Conservation (phyloP, 257 asterid genomes). For the Solanum tarapatanum region DNA sequence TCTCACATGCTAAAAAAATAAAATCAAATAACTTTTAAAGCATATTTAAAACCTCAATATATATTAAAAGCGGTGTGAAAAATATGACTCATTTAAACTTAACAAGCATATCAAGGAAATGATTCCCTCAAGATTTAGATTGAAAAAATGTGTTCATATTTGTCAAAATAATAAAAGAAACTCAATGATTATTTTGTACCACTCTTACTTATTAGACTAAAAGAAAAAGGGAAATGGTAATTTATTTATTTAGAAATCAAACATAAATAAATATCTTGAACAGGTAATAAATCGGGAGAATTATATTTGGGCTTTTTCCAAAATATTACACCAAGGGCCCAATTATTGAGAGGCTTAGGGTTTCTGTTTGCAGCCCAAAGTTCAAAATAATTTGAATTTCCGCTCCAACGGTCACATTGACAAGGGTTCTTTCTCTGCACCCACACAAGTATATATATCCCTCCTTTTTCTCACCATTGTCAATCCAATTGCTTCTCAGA, state of each 20-base stretch:
- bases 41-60: not conserved
- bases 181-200: not conserved
- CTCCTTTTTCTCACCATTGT: slow-evolving; percentile 1
- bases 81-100: not conserved
- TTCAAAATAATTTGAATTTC: slow-evolving; percentile 31
- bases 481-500: not conserved
- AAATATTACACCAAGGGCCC: not conserved
- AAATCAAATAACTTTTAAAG: not conserved
- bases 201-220: not conserved
- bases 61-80: not conserved
- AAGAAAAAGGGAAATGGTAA: not conserved
- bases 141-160: not conserved
- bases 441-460: not conserved
- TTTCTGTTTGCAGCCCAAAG: not conserved
- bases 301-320: not conserved
- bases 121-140: not conserved
- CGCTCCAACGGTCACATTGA: slow-evolving; percentile 43
- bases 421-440: not conserved
- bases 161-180: not conserved
- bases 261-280: not conserved
- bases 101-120: not conserved
- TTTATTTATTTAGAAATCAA: not conserved
- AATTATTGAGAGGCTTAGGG: not conserved
- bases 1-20: not conserved
- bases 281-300: not conserved